These are phyloP conservation scores for Fusarium guadeloupense DNA, from an alignment of 2,329 filamentous ascomycete species.

Conservation along the genomic window DNA sequence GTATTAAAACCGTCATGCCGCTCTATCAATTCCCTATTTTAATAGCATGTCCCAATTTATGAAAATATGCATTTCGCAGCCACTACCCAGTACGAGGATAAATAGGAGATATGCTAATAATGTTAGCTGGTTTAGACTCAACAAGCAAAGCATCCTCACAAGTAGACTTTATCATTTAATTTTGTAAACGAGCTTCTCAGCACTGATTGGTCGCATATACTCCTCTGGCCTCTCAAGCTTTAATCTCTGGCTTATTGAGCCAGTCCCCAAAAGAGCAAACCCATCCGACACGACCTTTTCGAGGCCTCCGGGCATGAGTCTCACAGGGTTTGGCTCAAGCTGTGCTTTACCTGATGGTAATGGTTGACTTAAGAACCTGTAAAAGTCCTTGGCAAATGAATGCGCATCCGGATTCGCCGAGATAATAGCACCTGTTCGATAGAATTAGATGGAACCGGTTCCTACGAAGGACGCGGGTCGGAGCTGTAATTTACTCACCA, in stretches of 20 bases:
- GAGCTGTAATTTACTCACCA: slow-evolving; percentile 23
- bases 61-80: too few relatives aligned
- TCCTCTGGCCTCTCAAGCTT: slow-evolving; percentile 33
- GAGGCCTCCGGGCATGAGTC: slow-evolving; percentile 47
- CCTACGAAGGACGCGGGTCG: too few relatives aligned
- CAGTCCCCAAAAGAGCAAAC: slow-evolving; percentile 39
- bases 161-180: too few relatives aligned
- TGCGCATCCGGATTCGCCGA: slow-evolving; percentile 38
- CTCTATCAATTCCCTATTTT: too few relatives aligned
- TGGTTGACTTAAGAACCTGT: slow-evolving; percentile 44
- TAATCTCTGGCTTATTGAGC: slow-evolving; percentile 37
- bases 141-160: too few relatives aligned
- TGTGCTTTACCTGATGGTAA: not conserved
- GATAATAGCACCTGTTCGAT: not conserved
- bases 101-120: too few relatives aligned
- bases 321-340: slow-evolving; percentile 45
- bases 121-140: too few relatives aligned
- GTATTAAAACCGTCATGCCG: too few relatives aligned
- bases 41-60: too few relatives aligned
- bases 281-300: slow-evolving; percentile 42
- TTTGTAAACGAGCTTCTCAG: slow-evolving; percentile 51
- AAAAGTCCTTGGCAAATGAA: slow-evolving; percentile 49
- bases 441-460: not conserved
- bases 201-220: slow-evolving; percentile 52
- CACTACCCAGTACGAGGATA: too few relatives aligned